Percentiles rank a stretch among this genome's conserved stretches.
Conservation (phyloP, 208 protist species). For the Leptomonas pyrrhocoris region DNA sequence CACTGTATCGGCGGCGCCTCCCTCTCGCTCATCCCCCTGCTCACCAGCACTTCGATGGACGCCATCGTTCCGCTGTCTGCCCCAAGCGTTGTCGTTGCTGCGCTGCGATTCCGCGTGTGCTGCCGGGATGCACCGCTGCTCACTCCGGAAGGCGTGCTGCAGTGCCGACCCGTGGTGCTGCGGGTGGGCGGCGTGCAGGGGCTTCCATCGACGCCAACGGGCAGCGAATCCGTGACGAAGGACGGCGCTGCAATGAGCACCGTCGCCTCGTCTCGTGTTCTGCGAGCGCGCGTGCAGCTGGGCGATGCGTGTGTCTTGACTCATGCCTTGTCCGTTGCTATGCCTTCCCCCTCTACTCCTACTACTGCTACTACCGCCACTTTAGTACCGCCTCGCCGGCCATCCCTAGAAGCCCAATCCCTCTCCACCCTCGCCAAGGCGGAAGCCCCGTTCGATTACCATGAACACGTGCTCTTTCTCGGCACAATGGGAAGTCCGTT, state of each 20-base stretch:
- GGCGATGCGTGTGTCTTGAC: conserved; percentile 11
- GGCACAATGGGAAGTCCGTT: conserved; percentile 28
- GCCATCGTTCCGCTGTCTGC: conserved; percentile 12
- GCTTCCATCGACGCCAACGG: conserved; percentile 5
- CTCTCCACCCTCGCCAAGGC: background rate
- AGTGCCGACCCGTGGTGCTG: conserved; percentile 33
- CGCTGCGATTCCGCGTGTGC: conserved; percentile 26
- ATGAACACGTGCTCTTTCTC: conserved; percentile 36
- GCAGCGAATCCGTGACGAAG: background rate
- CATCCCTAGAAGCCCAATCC: background rate
- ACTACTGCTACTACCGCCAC: background rate
- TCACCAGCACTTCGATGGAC: conserved; percentile 20
- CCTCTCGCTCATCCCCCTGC: conserved; percentile 27
- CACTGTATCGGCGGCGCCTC: conserved; percentile 14
- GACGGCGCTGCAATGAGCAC: background rate
- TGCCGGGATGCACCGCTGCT: conserved; percentile 25
- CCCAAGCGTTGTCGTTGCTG: background rate
- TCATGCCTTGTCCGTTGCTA: conserved; percentile 1
- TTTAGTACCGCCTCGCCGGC: background rate
- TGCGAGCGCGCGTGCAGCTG: conserved; percentile 28
- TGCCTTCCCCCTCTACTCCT: background rate
- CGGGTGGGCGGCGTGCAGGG: conserved; percentile 23
- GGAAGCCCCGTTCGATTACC: conserved; percentile 4
- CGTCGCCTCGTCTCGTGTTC: conserved; percentile 16
- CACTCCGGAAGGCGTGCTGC: conserved; percentile 15